phyloP scores from a whole-genome alignment of 2,329 filamentous ascomycete genomes.

The Arthrinium puccinioides region DNA sequence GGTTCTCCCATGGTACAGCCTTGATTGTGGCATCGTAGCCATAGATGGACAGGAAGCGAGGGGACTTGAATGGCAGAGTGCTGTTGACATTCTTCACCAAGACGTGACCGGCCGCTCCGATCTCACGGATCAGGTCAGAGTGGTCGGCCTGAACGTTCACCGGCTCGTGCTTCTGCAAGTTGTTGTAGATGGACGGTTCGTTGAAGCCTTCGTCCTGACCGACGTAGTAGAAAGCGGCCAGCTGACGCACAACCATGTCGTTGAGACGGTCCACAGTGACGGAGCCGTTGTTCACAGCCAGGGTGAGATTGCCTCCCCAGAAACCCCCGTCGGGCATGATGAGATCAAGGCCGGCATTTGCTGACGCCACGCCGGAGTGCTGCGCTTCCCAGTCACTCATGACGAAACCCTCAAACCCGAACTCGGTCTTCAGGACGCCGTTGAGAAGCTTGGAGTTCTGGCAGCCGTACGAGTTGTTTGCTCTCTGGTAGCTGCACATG shows the following conservation, averaged over 20 bases:
- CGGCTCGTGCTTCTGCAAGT: slow-evolving; percentile 52
- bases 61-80: slow-evolving; percentile 13
- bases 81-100: slow-evolving; percentile 65
- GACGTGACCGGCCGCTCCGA: slow-evolving; percentile 75
- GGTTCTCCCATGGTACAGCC: slow-evolving; percentile 5
- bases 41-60: slow-evolving; percentile 8
- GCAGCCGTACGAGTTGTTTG: slow-evolving; percentile 65
- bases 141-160: slow-evolving; percentile 71
- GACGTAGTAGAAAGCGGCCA: slow-evolving; percentile 81
- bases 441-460: slow-evolving; percentile 78
- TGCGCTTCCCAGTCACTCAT: slow-evolving; percentile 51
- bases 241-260: slow-evolving; percentile 78
- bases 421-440: slow-evolving; percentile 74
- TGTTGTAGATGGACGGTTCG: slow-evolving; percentile 56
- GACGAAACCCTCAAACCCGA: slow-evolving; percentile 81
- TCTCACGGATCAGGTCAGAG: slow-evolving; percentile 61
- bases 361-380: slow-evolving; percentile 45
- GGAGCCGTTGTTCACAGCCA: slow-evolving; percentile 67
- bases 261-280: slow-evolving; percentile 72
- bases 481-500: slow-evolving; percentile 79
- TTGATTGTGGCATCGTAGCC: slow-evolving; percentile 46
- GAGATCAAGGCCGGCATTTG: slow-evolving; percentile 48
- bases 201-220: slow-evolving; percentile 56
- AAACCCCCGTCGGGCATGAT: slow-evolving; percentile 7
- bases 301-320: slow-evolving; percentile 41